Base-by-base conservation (phyloP, 345 rosid species). In the Euphorbia pulcherrima region DNA sequence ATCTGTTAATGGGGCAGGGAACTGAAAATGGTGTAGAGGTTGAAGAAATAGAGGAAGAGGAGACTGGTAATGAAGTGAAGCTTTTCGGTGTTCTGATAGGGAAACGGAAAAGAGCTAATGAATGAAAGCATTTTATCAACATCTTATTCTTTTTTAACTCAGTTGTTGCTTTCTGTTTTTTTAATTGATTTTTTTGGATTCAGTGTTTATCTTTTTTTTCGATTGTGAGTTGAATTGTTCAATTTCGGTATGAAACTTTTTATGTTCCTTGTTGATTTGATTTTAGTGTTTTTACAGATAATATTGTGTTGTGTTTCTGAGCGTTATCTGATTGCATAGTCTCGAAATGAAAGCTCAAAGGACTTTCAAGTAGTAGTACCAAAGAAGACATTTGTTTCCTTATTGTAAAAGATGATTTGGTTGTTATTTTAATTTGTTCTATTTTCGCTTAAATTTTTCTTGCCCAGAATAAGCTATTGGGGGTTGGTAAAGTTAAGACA, bases 71-170 rank as follows among this genome's bases (percentile, higher is more conserved):
- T 18, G 64, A 52, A 44, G 56, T 68, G 14, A 58, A 29, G 44
- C 65, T 68, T 58, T 68, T 68, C 23, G 65, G 72, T 47, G 72
- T 68, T 12, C 58, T 28, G 6, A 68, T 68, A 20, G 56, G 72
- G 1, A 60, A 60, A 30, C 9, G 33, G 14, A 46, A 17, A 46
- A 26, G 37, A 20, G 20, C 10, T 63, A 0, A 8, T 41, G 53
- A 62, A 17, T 44, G 26, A 12, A 4, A 62, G 8, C 65, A 62
- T 21, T 21, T 7, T 44, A n/a, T n/a, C n/a, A n/a, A n/a, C n/a
- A n/a, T n/a, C n/a, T n/a, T n/a, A n/a, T n/a, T n/a, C n/a, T n/a
- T n/a, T n/a, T n/a, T n/a, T n/a, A n/a, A n/a, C n/a, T n/a, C n/a
- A n/a, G n/a, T 11, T 44, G 10, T 40, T 8, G 13, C 13, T 40